Base-by-base conservation (phyloP, 768 basidiomycete species). In the Phlebiopsis flavidoalba region DNA sequence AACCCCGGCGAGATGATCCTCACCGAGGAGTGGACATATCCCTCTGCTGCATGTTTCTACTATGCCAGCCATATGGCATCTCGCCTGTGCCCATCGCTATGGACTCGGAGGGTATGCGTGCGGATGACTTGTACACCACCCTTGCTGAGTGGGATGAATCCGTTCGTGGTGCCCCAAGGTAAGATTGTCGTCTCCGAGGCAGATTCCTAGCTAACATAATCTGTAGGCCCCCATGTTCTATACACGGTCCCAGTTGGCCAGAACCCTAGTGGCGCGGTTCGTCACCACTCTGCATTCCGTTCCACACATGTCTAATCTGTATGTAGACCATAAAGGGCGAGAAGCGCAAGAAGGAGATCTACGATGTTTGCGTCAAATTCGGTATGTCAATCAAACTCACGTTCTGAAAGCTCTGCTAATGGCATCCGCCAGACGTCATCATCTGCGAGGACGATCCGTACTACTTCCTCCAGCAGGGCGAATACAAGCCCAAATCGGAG, bases 361-460 rank as follows among this genome's bases (percentile, higher is more conserved):
- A 94, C 72, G 81, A 83, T n/a, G 77, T 93, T 60, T 91, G 89
- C 65, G 86, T 89, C 59, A 86, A 91, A 74, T 93, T 84, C 72
- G 90, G 88, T 86, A 62, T 54, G 73, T 57, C 0, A 15, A 45
- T 22, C 8, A 33, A 60, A 26, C n/a, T 60, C 33, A 49, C 14
- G 3, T 24, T n/a, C 15, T 19, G 43, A 35, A 45, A 22, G 22
- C 22, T 53, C 12, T n/a, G 57, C 36, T 60, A 31, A 63, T n/a
- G 10, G 14, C 15, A 12, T 33, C 6, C 50, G 11, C 24, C 46
- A 88, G 85, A 92, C 64, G 71, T 91, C 22, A 84, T 91, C 64
- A 91, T 91, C 61, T 84, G 88, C 57, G 90, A 93, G 75, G 91
- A 93, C 65, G 91, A 92, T 72, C 91, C 91, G 3, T 91, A 92